These are phyloP conservation scores for Verticillium tricorpus DNA, from an alignment of 2,329 filamentous ascomycete species.

Conservation along the genomic window DNA sequence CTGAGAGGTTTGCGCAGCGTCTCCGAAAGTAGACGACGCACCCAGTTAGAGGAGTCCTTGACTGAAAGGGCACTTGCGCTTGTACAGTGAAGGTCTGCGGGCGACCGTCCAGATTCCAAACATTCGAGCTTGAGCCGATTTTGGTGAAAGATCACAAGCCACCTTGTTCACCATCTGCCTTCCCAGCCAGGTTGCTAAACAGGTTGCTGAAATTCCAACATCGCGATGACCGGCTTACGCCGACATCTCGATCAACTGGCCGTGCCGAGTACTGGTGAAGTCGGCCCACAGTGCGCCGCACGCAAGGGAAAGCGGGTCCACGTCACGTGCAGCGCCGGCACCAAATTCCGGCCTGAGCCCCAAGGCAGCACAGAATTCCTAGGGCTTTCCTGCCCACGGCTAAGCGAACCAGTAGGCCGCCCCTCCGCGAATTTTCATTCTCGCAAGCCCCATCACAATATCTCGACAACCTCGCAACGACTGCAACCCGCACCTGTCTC, in stretches of 20 bases:
- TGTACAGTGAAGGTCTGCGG: not conserved
- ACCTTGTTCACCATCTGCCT: too few relatives aligned
- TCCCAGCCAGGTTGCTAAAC: too few relatives aligned
- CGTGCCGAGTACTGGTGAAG: not conserved
- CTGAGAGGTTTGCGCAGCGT: not conserved
- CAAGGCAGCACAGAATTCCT: constrained; percentile 1
- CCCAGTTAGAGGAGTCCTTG: not conserved
- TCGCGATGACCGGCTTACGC: too few relatives aligned
- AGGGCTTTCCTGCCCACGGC: constrained; percentile 2
- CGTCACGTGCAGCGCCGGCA: not conserved
- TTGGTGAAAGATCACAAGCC: too few relatives aligned
- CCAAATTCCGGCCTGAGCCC: not conserved
- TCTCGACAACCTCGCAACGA: constrained; percentile 8
- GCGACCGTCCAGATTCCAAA: not conserved
- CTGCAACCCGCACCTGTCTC: constrained; percentile 6
- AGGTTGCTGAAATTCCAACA: too few relatives aligned
- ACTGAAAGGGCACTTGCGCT: not conserved
- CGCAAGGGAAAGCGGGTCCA: not conserved
- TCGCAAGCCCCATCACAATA: constrained; percentile 9
- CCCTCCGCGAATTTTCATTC: constrained; percentile 11
- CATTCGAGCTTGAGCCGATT: not conserved
- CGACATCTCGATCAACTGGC: not conserved
- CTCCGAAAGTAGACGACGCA: not conserved
- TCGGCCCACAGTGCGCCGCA: not conserved
- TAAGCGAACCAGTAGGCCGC: constrained; percentile 6